phyloP scores from a whole-genome alignment of 1,284 basidiomycete species.

The Ceratobasidium sp. region DNA sequence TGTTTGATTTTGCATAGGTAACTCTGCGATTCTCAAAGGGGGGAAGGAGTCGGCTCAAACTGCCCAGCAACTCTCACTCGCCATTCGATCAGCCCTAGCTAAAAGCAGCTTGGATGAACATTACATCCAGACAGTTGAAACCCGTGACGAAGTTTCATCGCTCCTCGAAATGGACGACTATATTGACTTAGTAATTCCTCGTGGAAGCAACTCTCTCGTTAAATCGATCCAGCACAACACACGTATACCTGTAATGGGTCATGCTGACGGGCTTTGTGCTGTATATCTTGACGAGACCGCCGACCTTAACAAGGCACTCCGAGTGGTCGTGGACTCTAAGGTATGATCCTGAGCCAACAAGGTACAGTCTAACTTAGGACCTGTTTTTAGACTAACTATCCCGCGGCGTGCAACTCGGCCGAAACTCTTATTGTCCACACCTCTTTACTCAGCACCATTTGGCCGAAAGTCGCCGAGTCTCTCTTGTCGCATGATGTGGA shows the following conservation, averaged over 20 bases:
- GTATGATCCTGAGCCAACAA: conserved; percentile 53
- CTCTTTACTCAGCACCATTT: conserved; percentile 70
- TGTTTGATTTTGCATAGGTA: conserved; percentile 65
- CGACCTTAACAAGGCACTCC: conserved; percentile 74
- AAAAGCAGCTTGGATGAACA: conserved; percentile 75
- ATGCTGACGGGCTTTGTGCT: conserved; percentile 93
- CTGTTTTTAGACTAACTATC: conserved; percentile 83
- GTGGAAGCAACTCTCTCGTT: conserved; percentile 93
- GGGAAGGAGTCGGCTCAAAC: conserved; percentile 91
- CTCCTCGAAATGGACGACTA: conserved; percentile 87
- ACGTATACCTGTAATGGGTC: conserved; percentile 97
- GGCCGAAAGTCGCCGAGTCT: conserved; percentile 78
- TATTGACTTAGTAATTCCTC: conserved; percentile 96
- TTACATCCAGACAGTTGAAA: conserved; percentile 92
- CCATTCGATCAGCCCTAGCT: conserved; percentile 81
- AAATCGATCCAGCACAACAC: conserved; percentile 88
- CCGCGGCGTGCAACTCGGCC: conserved; percentile 93
- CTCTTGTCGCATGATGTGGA: conserved; percentile 75
- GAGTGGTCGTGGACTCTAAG: conserved; percentile 91
- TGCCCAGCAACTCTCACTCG: conserved; percentile 71
- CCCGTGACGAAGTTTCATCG: conserved; percentile 88
- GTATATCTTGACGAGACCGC: conserved; percentile 90
- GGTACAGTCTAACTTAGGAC: not conserved
- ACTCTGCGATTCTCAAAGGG: conserved; percentile 95
- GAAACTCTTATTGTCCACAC: conserved; percentile 91